phyloP scores from a whole-genome alignment of 2,329 filamentous ascomycete genomes.

The Fusarium bulbicola region DNA sequence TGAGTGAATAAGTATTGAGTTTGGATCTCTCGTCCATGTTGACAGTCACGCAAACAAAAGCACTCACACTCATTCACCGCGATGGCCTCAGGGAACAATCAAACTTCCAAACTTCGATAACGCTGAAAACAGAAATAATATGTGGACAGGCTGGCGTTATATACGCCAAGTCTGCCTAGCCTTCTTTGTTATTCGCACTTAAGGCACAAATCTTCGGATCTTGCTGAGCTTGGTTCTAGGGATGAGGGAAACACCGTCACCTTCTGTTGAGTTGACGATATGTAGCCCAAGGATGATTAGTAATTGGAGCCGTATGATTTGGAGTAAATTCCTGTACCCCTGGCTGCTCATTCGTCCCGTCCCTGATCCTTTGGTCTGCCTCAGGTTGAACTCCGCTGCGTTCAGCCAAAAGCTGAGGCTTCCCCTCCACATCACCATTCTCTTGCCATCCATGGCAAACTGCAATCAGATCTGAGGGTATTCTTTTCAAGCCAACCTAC shows the following conservation, averaged over 20 bases:
- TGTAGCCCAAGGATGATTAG: background rate
- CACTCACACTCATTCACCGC: background rate
- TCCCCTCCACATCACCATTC: background rate
- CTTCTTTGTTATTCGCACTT: background rate
- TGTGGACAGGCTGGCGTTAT: background rate
- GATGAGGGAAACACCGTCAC: too few species aligned
- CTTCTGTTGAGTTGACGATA: background rate
- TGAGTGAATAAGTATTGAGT: background rate
- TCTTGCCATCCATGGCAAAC: background rate
- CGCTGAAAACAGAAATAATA: too few species aligned
- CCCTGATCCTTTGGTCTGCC: background rate
- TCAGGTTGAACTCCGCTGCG: background rate
- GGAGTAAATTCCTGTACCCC: background rate
- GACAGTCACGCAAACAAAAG: background rate
- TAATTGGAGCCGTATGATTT: background rate
- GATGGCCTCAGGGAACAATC: background rate
- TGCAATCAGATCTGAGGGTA: fast-evolving
- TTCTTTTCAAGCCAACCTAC: background rate
- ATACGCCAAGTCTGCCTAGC: background rate
- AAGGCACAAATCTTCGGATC: background rate
- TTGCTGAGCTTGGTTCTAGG: background rate
- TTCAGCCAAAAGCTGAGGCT: background rate
- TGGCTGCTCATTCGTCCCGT: background rate
- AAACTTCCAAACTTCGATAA: background rate
- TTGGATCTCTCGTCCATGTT: background rate